Conservation (phyloP, 2,329 filamentous ascomycete species). For the Penicillium sp. region DNA sequence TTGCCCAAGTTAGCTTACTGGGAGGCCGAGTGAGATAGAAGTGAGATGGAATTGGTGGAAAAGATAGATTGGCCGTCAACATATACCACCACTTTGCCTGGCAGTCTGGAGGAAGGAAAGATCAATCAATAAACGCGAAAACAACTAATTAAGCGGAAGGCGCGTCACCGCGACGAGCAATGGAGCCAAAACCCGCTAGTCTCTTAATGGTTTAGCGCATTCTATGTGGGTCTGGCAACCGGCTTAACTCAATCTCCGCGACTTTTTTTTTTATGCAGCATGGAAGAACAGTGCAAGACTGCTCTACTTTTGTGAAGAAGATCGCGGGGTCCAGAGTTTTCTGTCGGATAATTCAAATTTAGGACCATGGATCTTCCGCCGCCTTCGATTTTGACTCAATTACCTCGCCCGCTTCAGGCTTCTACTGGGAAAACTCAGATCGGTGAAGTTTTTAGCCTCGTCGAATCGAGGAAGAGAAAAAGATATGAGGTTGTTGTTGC, state of each 20-base stretch:
- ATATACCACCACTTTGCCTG: not conserved
- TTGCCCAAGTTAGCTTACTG: not conserved
- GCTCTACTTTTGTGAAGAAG: not conserved
- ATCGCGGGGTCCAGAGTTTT: not conserved
- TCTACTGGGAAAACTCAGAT: slow-evolving; percentile 39
- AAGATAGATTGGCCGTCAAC: not conserved
- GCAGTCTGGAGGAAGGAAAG: not conserved
- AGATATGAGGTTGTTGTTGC: slow-evolving; percentile 58
- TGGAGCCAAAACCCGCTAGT: slow-evolving; percentile 1
- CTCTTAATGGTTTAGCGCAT: not conserved
- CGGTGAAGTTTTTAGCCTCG: slow-evolving; percentile 51
- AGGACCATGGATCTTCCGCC: slow-evolving; percentile 41
- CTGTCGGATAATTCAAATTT: not conserved
- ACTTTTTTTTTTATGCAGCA: slow-evolving; percentile 4
- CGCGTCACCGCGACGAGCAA: slow-evolving; percentile 11
- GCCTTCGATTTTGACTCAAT: slow-evolving; percentile 43
- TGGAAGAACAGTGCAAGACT: not conserved
- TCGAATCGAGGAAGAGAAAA: slow-evolving; percentile 57
- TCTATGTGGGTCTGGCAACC: not conserved
- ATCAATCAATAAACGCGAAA: not conserved
- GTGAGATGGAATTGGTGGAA: too few species aligned
- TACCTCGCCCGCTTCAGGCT: slow-evolving; percentile 42
- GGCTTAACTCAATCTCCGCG: slow-evolving; percentile 8
- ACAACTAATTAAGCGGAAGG: not conserved
- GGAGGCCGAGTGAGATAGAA: slow-evolving; percentile 13